A percentile compares a stretch with the other conserved stretches of the same genome.
These are phyloP conservation scores for Aspergillus coremiiformis DNA, from an alignment of 495 filamentous ascomycete genomes.

Conservation along the genomic window DNA sequence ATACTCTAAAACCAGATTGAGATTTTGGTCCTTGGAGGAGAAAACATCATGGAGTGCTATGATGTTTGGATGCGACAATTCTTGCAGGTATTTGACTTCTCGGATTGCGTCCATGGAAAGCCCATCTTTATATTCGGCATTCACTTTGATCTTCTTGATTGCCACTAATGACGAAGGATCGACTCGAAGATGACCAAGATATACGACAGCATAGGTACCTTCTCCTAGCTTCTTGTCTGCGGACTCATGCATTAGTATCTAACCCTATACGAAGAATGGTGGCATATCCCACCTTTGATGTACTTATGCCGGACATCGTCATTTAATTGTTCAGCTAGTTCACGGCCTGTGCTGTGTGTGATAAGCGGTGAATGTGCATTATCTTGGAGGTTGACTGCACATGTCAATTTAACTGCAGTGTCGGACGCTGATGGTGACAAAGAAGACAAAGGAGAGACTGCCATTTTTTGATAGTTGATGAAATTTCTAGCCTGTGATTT, in stretches of 20 bases:
- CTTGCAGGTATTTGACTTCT: constrained; percentile 89
- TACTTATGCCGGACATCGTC: constrained; percentile 81
- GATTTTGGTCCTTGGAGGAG: constrained; percentile 84
- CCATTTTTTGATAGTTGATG: constrained; percentile 22
- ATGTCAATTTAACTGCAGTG: constrained; percentile 31
- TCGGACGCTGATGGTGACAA: constrained; percentile 33
- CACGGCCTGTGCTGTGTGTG: constrained; percentile 30
- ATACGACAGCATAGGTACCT: constrained; percentile 95
- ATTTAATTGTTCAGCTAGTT: constrained; percentile 82
- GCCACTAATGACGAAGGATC: constrained; percentile 69
- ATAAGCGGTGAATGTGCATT: constrained; percentile 8
- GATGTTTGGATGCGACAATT: constrained; percentile 93
- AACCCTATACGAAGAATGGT: not conserved
- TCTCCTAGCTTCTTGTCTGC: constrained; percentile 84
- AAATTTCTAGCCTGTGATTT: not conserved
- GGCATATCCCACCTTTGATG: constrained; percentile 57
- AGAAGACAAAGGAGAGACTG: constrained; percentile 37
- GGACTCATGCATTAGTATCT: constrained; percentile 2
- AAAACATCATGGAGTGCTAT: constrained; percentile 88
- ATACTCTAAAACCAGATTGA: constrained; percentile 90
- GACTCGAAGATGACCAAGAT: constrained; percentile 66
- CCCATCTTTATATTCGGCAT: constrained; percentile 75
- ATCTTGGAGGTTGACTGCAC: constrained; percentile 16
- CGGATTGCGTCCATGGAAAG: constrained; percentile 90
- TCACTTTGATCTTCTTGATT: constrained; percentile 98